These are phyloP conservation scores for Rhodotorula mucilaginosa DNA, from an alignment of 1,284 basidiomycete genomes.

Conservation along the genomic window DNA sequence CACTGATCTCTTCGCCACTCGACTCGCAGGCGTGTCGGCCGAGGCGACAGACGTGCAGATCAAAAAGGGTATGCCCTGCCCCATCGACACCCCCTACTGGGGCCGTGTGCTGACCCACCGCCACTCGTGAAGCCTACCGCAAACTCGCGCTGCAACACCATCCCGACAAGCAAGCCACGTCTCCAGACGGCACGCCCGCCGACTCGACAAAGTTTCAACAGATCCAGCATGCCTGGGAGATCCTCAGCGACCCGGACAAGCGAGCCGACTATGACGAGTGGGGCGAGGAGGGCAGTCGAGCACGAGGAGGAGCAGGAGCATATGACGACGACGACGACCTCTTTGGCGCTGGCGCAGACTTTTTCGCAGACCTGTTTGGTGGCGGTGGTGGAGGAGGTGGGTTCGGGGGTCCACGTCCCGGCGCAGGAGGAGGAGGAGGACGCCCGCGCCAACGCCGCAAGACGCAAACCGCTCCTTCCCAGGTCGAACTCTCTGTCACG, in stretches of 20 bases:
- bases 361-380: conserved; percentile 77
- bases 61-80: conserved; percentile 58
- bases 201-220: conserved; percentile 32
- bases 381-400: conserved; percentile 53
- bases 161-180: conserved; percentile 28
- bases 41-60: conserved; percentile 58
- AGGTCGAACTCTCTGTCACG: conserved; percentile 76
- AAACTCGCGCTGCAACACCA: conserved; percentile 30
- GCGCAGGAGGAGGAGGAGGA: conserved; percentile 55
- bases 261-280: conserved; percentile 76
- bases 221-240: conserved; percentile 86
- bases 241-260: conserved; percentile 71
- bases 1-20: neutral
- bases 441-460: conserved; percentile 47
- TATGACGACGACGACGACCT: conserved; percentile 59
- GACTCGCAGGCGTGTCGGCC: conserved; percentile 17
- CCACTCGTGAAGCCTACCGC: conserved; percentile 63
- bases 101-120: neutral
- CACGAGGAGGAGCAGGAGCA: conserved; percentile 34
- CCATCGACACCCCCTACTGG: neutral
- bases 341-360: conserved; percentile 53
- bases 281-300: conserved; percentile 52
- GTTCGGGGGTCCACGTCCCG: conserved; percentile 56
- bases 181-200: neutral
- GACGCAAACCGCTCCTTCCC: conserved; percentile 52